These are phyloP conservation scores for Chlamydomonas urium DNA, from an alignment of 139 green algal species.

Conservation along the genomic window DNA sequence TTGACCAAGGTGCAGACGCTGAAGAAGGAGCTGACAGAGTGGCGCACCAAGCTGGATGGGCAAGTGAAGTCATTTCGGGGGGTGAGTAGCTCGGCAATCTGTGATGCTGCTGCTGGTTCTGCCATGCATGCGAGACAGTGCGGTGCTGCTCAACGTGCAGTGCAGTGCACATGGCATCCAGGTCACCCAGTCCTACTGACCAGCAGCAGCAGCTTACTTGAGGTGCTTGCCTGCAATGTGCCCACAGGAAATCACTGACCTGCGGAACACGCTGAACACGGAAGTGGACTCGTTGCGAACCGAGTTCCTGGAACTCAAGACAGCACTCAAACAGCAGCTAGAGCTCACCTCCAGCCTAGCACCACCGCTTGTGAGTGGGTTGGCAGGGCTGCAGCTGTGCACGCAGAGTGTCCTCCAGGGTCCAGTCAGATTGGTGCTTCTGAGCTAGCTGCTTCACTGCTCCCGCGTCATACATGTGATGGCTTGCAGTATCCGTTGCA, in stretches of 20 bases:
- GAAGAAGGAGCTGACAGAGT: slow-evolving; percentile 65
- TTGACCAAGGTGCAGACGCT: slow-evolving; percentile 52
- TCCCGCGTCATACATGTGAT: no score
- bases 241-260: slow-evolving; percentile 50
- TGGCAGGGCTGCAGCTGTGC: no score
- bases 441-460: no score
- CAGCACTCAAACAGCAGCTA: slow-evolving; percentile 41
- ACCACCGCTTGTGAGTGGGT: no score
- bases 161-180: neutral
- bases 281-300: slow-evolving; percentile 52
- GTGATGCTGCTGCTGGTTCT: slow-evolving; percentile 1
- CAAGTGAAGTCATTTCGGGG: slow-evolving; percentile 45
- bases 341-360: slow-evolving; percentile 31
- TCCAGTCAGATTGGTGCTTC: no score
- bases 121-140: neutral
- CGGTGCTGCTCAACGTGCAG: neutral
- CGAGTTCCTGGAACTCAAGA: slow-evolving; percentile 51
- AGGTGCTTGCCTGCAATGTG: neutral
- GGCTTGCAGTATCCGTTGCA: no score
- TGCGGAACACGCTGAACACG: slow-evolving; percentile 47
- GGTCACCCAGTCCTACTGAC: neutral
- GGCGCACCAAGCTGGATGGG: slow-evolving; percentile 54
- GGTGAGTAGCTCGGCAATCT: slow-evolving; percentile 1
- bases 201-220: neutral
- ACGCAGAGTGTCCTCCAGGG: no score